Evolutionary conservation across 768 basidiomycete genomes (phyloP), one percentile per base, ranked within the genome.

Genomic region (Leccinum fibrillosum): DNA sequence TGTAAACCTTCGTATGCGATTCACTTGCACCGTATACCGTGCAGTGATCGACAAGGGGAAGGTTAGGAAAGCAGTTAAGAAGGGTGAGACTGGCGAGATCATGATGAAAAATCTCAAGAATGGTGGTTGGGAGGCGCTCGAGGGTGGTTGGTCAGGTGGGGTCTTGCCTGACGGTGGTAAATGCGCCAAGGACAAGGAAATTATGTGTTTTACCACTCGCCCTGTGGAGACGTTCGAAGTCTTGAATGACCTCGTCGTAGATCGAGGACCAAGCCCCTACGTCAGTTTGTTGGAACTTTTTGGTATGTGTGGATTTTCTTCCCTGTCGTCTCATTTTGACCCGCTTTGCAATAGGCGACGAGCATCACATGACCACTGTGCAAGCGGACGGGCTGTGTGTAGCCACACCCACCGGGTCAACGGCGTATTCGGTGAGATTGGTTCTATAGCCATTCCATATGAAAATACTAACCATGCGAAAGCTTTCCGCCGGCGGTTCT

Each of bases 311-410:
- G 19, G 8, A 25, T 25, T 11, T 42, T 53, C 34, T 58, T 34
- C 57, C 51, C 32, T 11, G 25, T 52, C 52, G 39, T 44, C 39
- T 59, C 6, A 21, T 19, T n/a, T 45, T 56, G 54, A 63, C 52
- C 52, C 49, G 1, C 32, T 45, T 49, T n/a, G 6, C 34, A 30
- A 34, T 11, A 98, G 96, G 94, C 59, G 97, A 99, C 69, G 96
- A 99, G 62, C 93, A 99, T 73, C 97, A 98, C 77, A 88, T 99
- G 83, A 99, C 97, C 1, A 99, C 97, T 2, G 97, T 98, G 3
- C 97, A 98, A 76, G 97, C 95, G 0, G 97, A 99, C 67, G 97
- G 97, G 12, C 77, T 99, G 45, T 93, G 91, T 30, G 88, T 99
- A 15, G 89, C 89, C 23, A 99, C 97, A 0, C 97, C 97, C 8